A percentile compares a stretch with the other conserved stretches of the same genome.
Conservation (phyloP, 768 basidiomycete species). For the Lyophyllum atratum region DNA sequence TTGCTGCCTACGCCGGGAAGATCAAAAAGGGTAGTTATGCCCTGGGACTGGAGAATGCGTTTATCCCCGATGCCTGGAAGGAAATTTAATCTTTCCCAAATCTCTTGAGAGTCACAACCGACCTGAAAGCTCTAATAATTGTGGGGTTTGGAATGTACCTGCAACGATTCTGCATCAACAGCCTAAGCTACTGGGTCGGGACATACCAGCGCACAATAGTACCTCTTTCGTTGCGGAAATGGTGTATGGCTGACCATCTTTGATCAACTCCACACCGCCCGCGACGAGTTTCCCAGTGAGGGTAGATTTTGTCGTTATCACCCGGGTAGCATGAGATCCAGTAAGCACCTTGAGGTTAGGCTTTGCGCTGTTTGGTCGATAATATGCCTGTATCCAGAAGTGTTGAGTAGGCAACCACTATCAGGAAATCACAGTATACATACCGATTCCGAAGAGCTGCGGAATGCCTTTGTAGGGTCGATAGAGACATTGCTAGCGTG, state of each 20-base stretch:
- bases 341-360: constrained; percentile 9
- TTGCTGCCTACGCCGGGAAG: constrained; percentile 15
- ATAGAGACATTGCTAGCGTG: not conserved
- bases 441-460: constrained; percentile 6
- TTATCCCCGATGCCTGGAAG: constrained; percentile 11
- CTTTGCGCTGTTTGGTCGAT: constrained; percentile 8
- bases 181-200: not conserved
- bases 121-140: constrained; percentile 17
- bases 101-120: not conserved
- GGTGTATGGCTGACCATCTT: not conserved
- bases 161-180: not conserved
- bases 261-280: constrained; percentile 5
- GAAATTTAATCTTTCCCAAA: not conserved
- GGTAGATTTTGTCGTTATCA: not conserved
- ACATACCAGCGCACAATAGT: constrained; percentile 8
- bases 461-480: not conserved
- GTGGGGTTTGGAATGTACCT: constrained; percentile 10
- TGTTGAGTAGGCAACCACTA: not conserved
- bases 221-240: constrained; percentile 9
- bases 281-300: not conserved
- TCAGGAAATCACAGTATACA: not conserved
- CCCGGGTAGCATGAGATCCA: not conserved
- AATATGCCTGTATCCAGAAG: constrained; percentile 9
- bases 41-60: not conserved
- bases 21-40: constrained; percentile 3